Evolutionary conservation across 176 grass and related monocot genomes (phyloP).

Genomic region (Hyparrhenia diplandra): DNA sequence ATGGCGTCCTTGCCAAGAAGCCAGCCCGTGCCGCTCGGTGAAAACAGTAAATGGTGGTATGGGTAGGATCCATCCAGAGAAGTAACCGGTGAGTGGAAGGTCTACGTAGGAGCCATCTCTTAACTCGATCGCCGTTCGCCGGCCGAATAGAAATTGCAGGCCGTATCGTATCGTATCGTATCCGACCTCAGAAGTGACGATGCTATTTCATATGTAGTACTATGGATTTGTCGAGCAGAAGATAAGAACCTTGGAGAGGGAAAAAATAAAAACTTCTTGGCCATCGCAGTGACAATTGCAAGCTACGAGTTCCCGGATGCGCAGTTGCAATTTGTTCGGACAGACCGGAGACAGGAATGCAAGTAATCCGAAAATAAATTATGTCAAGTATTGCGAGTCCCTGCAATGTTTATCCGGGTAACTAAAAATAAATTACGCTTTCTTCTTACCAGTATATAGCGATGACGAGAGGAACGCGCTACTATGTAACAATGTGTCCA

Average conservation of each 20-base stretch:
- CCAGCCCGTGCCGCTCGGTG: not conserved
- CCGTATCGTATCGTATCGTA: not conserved
- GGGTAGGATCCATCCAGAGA: no score
- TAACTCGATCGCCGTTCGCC: not conserved
- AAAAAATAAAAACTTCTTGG: no score
- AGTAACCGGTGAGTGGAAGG: no score
- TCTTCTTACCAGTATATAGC: not conserved
- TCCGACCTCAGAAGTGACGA: slow-evolving; percentile 11
- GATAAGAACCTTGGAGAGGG: no score
- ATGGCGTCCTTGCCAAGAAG: not conserved
- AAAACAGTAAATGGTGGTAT: slow-evolving; percentile 29
- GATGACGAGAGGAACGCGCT: not conserved
- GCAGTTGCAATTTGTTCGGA: not conserved
- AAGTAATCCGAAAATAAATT: not conserved
- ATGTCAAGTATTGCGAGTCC: not conserved
- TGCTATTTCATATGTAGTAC: no score
- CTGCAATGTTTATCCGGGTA: not conserved
- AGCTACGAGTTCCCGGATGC: no score
- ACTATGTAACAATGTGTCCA: not conserved
- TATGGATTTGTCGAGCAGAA: no score
- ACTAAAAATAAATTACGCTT: not conserved
- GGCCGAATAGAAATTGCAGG: not conserved
- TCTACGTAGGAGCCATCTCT: not conserved
- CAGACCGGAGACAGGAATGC: not conserved
- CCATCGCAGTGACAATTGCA: no score